A percentile compares a stretch with the other conserved stretches of the same genome.
Conservation (phyloP, 2,329 filamentous ascomycete genomes). For the Ophiocordyceps camponoti-floridani region DNA sequence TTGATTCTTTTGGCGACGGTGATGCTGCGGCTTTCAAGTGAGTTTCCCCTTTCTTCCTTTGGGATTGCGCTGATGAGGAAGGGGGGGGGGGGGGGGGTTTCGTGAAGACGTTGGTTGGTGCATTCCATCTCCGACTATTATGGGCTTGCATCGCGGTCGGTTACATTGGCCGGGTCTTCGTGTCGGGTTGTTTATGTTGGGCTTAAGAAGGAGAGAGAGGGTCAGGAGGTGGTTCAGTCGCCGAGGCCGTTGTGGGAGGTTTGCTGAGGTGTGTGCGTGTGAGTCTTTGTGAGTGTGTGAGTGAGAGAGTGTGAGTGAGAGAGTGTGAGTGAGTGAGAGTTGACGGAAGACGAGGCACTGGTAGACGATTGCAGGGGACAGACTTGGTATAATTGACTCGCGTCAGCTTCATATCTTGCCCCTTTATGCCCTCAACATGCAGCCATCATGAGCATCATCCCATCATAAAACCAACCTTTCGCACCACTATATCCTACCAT, state of each 20-base stretch:
- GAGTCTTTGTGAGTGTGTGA: no score
- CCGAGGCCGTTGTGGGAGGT: constrained; percentile 48
- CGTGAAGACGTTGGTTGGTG: constrained; percentile 68
- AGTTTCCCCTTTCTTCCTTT: constrained; percentile 14
- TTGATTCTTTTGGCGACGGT: constrained; percentile 62
- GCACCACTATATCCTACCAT: no score
- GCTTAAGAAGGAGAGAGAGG: constrained; percentile 29
- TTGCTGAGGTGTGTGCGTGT: constrained; percentile 17
- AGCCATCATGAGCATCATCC: no score
- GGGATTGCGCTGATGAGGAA: neutral
- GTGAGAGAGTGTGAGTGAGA: no score
- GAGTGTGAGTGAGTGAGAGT: no score
- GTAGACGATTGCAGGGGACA: no score
- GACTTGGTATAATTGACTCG: no score
- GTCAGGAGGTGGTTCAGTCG: constrained; percentile 18
- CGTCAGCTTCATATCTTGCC: no score
- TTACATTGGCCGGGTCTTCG: constrained; percentile 52
- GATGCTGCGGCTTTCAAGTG: constrained; percentile 68
- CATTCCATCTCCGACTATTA: constrained; percentile 90
- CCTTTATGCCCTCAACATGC: no score
- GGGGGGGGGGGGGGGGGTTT: no score
- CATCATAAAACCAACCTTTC: no score
- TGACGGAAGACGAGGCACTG: no score
- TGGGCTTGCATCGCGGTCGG: constrained; percentile 67
- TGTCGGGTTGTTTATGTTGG: constrained; percentile 73